A percentile compares a stretch with the other conserved stretches of the same genome.
phyloP scores from a whole-genome alignment of 2,329 filamentous ascomycete species.

The Aspergillus jensenii region DNA sequence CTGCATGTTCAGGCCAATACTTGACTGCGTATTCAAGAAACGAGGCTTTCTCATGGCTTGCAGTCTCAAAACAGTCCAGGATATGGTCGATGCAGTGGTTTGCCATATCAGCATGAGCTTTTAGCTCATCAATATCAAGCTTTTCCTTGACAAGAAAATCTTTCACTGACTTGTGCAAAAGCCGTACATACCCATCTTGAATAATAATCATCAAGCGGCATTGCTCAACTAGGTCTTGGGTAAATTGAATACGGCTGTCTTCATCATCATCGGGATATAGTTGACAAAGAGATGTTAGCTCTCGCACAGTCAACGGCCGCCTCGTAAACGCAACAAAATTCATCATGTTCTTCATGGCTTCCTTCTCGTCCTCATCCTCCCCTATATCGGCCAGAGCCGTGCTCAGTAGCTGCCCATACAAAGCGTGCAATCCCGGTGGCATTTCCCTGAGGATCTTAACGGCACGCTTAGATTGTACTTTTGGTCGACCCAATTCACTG shows the following conservation, averaged over 20 bases:
- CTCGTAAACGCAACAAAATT: not conserved
- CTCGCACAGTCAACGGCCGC: not conserved
- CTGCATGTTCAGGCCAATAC: no score
- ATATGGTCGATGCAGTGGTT: no score
- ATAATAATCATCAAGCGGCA: constrained; percentile 7
- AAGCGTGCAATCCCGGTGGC: constrained; percentile 11
- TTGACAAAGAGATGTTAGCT: not conserved
- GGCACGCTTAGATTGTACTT: constrained; percentile 7
- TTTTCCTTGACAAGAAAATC: constrained; percentile 1
- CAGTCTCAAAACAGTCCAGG: no score
- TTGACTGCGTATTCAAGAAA: no score
- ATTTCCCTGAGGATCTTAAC: constrained; percentile 4
- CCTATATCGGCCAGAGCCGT: not conserved
- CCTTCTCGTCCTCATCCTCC: not conserved
- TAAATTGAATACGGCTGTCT: not conserved
- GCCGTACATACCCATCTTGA: not conserved
- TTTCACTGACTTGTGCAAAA: constrained; percentile 10
- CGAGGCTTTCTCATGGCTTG: no score
- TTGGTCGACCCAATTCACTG: constrained; percentile 4
- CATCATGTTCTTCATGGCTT: not conserved
- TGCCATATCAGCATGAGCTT: no score
- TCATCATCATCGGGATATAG: not conserved
- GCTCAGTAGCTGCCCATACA: constrained; percentile 12
- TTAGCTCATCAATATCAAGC: no score
- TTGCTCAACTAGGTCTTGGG: not conserved